Percentiles rank a stretch among this genome's conserved stretches.
These are phyloP conservation scores for Skeletonema marinoi DNA, from an alignment of 108 stramenopile species.

Conservation along the genomic window DNA sequence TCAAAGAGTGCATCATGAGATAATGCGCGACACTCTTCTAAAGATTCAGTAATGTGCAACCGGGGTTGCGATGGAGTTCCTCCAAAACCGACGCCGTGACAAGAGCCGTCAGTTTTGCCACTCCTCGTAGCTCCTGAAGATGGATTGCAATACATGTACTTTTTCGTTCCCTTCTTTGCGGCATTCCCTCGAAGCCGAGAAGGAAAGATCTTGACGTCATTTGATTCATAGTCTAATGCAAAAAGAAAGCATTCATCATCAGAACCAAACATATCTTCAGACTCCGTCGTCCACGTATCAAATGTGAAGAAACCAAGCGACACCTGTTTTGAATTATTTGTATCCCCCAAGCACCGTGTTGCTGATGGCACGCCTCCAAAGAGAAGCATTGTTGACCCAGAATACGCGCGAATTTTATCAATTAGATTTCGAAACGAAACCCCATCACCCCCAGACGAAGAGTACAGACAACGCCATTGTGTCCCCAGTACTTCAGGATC, in stretches of 20 bases:
- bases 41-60: slow-evolving; percentile 41
- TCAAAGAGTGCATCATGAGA: slow-evolving; percentile 29
- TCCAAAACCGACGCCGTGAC: slow-evolving; percentile 37
- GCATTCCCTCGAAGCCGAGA: slow-evolving; percentile 14
- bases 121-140: slow-evolving; percentile 14
- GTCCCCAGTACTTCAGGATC: slow-evolving; percentile 61
- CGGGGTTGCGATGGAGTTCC: slow-evolving; percentile 34
- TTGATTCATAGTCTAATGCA: slow-evolving; percentile 27
- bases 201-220: slow-evolving; percentile 49
- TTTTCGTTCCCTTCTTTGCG: background rate
- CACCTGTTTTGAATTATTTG: slow-evolving; percentile 8
- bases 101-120: slow-evolving; percentile 3
- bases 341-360: background rate
- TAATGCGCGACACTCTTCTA: slow-evolving; percentile 45
- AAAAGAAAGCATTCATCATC: slow-evolving; percentile 57
- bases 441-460: slow-evolving; percentile 57
- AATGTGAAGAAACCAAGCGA: slow-evolving; percentile 61
- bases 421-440: slow-evolving; percentile 51
- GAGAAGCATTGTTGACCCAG: slow-evolving; percentile 53
- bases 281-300: slow-evolving; percentile 58
- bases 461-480: slow-evolving; percentile 58
- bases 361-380: slow-evolving; percentile 46
- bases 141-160: slow-evolving; percentile 57
- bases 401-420: slow-evolving; percentile 49
- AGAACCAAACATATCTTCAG: slow-evolving; percentile 19